Percentiles rank a stretch among this genome's conserved stretches.
phyloP scores from a whole-genome alignment of 2,329 filamentous ascomycete genomes.

The Penicillium sp. region DNA sequence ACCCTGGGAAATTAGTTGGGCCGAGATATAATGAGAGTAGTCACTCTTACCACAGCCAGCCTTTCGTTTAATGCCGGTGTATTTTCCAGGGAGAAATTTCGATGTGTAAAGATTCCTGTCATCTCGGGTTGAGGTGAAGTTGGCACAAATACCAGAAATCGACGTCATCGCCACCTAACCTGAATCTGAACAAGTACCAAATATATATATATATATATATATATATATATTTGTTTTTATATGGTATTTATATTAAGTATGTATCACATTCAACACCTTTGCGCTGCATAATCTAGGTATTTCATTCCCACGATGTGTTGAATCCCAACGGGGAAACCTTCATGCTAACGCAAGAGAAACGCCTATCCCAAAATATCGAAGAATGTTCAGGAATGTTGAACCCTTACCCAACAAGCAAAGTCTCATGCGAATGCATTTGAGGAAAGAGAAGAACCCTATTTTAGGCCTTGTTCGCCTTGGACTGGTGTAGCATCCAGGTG shows the following conservation, averaged over 20 bases:
- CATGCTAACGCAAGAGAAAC: constrained; percentile 8
- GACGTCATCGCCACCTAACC: constrained; percentile 1
- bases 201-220: not conserved
- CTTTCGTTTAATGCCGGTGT: constrained; percentile 27
- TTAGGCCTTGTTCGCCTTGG: constrained; percentile 26
- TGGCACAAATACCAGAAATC: not conserved
- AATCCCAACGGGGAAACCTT: constrained; percentile 17
- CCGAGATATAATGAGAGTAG: not conserved
- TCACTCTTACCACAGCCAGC: constrained; percentile 32
- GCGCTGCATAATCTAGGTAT: constrained; percentile 11
- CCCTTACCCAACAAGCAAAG: constrained; percentile 12
- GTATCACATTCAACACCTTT: constrained; percentile 4
- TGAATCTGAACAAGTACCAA: not conserved
- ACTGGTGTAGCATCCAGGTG: constrained; percentile 80
- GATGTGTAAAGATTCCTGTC: constrained; percentile 28
- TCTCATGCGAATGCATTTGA: constrained; percentile 12
- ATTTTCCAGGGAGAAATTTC: constrained; percentile 28
- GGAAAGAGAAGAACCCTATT: not conserved
- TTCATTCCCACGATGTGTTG: constrained; percentile 14
- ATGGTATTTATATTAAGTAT: constrained; percentile 9
- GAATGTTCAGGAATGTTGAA: constrained; percentile 19
- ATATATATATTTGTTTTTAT: not conserved
- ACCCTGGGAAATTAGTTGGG: constrained; percentile 13
- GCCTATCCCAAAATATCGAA: constrained; percentile 11
- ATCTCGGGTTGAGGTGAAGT: constrained; percentile 14